Conservation (phyloP, 352 stramenopile genomes). For the Globisporangium recalcitrans region DNA sequence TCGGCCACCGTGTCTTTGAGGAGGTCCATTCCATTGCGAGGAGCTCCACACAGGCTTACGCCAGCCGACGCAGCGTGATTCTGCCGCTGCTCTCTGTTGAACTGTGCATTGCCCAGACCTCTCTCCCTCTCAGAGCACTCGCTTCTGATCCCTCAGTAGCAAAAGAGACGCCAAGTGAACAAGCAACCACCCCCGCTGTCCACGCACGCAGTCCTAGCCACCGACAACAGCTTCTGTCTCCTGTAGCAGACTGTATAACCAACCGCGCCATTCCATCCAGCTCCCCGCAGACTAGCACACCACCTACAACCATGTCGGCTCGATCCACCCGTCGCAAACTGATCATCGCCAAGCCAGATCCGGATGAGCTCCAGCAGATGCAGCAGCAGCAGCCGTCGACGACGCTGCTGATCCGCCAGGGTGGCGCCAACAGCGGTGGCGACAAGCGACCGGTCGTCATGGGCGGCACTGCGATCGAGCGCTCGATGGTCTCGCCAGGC, state of each 20-base stretch:
- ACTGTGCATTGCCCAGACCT: neutral
- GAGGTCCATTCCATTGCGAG: neutral
- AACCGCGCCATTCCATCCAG: neutral
- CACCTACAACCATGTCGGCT: conserved; percentile 1
- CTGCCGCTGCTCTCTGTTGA: neutral
- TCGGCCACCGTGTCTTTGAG: conserved; percentile 7
- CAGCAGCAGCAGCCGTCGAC: conserved; percentile 18
- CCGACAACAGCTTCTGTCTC: neutral
- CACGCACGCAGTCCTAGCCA: neutral
- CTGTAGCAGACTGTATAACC: neutral
- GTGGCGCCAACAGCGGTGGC: conserved; percentile 19
- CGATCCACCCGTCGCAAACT: conserved; percentile 17
- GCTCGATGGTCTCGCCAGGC: conserved; percentile 52
- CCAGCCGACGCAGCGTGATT: neutral
- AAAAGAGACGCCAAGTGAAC: conserved; percentile 9
- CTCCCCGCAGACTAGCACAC: neutral
- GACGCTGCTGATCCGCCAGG: conserved; percentile 39
- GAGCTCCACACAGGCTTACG: neutral
- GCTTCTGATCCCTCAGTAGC: conserved; percentile 11
- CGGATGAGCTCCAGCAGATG: conserved; percentile 15
- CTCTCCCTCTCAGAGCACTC: neutral
- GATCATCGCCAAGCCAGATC: conserved; percentile 16
- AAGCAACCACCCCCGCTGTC: neutral
- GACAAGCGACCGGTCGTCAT: conserved; percentile 43
- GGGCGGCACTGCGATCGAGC: conserved; percentile 56